phyloP scores from a whole-genome alignment of 192 early-diverging fungal genomes.

The Backusella liffmaniae region DNA sequence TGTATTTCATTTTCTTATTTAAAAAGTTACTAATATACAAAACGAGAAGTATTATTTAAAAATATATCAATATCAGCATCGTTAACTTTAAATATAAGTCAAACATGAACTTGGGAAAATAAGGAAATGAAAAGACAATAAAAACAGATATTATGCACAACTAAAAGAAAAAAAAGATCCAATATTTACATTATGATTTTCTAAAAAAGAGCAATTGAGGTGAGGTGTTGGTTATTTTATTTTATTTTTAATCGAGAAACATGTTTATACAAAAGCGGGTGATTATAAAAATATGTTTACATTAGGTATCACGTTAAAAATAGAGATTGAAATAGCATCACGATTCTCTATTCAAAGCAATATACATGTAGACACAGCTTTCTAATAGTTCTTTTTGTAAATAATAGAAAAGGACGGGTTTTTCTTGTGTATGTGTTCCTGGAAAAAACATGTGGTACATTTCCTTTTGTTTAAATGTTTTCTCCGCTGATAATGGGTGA shows the following conservation, averaged over 20 bases:
- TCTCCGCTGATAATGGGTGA: background rate
- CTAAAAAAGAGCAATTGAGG: background rate
- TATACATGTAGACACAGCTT: background rate
- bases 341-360: background rate
- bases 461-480: slow-evolving; percentile 15
- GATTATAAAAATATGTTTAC: background rate
- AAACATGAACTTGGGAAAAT: too few relatives aligned
- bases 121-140: too few relatives aligned
- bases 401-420: background rate
- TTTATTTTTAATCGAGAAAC: background rate
- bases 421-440: slow-evolving; percentile 15
- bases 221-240: background rate
- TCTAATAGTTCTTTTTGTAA: background rate
- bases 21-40: too few relatives aligned
- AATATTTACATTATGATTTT: too few relatives aligned
- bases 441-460: slow-evolving; percentile 14
- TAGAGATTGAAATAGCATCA: background rate
- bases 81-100: too few relatives aligned
- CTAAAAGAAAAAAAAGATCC: too few relatives aligned
- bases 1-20: too few relatives aligned
- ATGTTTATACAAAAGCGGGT: background rate
- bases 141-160: too few relatives aligned
- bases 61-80: too few relatives aligned
- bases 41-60: too few relatives aligned
- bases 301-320: background rate